phyloP scores from a whole-genome alignment of 176 grass and related monocot species.

The Ampelocalamus luodianensis region DNA sequence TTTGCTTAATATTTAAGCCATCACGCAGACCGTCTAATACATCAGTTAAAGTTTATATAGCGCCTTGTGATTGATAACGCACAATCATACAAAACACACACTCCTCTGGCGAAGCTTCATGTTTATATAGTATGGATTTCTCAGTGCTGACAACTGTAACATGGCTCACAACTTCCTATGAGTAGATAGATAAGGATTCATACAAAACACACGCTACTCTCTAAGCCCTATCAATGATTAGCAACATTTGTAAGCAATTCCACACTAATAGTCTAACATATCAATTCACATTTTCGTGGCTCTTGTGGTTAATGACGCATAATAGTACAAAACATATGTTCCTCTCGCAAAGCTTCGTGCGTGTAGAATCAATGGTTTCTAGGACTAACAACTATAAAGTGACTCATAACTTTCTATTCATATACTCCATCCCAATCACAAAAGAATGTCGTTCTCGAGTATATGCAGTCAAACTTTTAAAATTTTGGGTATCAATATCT shows the following conservation, averaged over 20 bases:
- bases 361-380: neutral
- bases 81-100: neutral
- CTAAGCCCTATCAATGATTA: neutral
- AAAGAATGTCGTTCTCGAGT: too few species aligned
- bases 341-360: neutral
- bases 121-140: neutral
- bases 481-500: too few species aligned
- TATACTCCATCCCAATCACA: too few species aligned
- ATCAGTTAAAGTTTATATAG: neutral
- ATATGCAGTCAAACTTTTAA: too few species aligned
- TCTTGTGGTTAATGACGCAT: neutral
- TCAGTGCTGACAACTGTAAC: neutral
- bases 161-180: rapidly evolving
- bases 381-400: neutral
- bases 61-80: neutral
- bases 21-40: neutral
- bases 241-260: neutral
- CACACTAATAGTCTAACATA: neutral
- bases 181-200: neutral
- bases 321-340: neutral
- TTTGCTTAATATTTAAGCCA: neutral
- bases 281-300: neutral
- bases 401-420: too few species aligned
- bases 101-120: rapidly evolving
- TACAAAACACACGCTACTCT: neutral